Conservation (phyloP, 352 stramenopile genomes). For the Phytophthora sp. region DNA sequence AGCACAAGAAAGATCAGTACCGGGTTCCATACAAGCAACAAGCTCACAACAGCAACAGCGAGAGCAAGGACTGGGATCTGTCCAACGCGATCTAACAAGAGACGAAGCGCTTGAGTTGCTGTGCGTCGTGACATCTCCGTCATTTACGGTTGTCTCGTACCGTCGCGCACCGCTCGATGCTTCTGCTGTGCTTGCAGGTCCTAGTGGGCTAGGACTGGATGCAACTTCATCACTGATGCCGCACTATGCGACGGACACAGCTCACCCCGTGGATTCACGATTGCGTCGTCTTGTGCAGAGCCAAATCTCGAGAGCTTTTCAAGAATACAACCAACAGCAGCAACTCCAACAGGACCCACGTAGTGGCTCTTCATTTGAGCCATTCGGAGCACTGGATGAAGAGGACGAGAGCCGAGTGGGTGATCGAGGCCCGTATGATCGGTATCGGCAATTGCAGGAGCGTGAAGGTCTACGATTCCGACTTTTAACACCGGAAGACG, state of each 20-base stretch:
- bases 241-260: slow-evolving; percentile 29
- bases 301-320: slow-evolving; percentile 49
- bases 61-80: too few relatives aligned
- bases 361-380: neutral
- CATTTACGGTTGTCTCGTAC: slow-evolving; percentile 55
- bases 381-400: neutral
- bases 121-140: slow-evolving; percentile 42
- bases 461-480: slow-evolving; percentile 34
- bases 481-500: slow-evolving; percentile 23
- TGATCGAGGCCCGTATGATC: slow-evolving; percentile 5
- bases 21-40: neutral
- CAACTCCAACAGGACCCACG: neutral
- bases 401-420: slow-evolving; percentile 2
- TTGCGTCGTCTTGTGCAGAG: slow-evolving; percentile 41
- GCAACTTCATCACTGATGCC: slow-evolving; percentile 13
- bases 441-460: slow-evolving; percentile 32
- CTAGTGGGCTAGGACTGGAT: slow-evolving; percentile 10
- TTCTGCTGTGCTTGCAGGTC: neutral
- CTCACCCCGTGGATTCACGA: slow-evolving; percentile 20
- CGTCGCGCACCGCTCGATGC: slow-evolving; percentile 36
- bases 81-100: neutral
- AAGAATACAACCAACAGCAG: slow-evolving; percentile 40
- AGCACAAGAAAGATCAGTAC: neutral
- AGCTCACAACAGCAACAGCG: too few relatives aligned
- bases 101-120: slow-evolving; percentile 36